Evolutionary conservation across 2,329 filamentous ascomycete genomes (phyloP).

Genomic region (Botryotinia convoluta): DNA sequence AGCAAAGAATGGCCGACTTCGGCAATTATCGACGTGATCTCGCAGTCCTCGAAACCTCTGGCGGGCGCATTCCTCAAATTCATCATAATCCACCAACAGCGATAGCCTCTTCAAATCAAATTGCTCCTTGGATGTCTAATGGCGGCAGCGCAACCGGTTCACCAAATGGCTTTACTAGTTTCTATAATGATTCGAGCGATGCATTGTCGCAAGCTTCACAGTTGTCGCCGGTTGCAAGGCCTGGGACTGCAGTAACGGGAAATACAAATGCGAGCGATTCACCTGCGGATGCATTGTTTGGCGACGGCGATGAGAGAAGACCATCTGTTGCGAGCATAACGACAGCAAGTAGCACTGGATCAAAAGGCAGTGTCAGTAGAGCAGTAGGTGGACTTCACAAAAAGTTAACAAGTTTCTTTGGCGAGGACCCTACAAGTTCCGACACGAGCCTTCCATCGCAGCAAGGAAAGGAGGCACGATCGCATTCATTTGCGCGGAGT

Average conservation of each 20-base stretch:
- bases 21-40: constrained; percentile 71
- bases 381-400: constrained; percentile 61
- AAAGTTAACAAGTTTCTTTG: constrained; percentile 88
- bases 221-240: constrained; percentile 67
- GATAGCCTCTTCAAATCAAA: constrained; percentile 45
- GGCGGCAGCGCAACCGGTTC: constrained; percentile 33
- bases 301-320: constrained; percentile 74
- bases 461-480: constrained; percentile 58
- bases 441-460: constrained; percentile 61
- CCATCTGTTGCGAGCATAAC: constrained; percentile 87
- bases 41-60: constrained; percentile 62
- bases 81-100: constrained; percentile 58
- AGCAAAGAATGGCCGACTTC: constrained; percentile 50
- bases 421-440: constrained; percentile 81
- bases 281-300: constrained; percentile 57
- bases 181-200: constrained; percentile 73
- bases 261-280: constrained; percentile 56
- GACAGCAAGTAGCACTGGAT: constrained; percentile 81
- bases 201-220: constrained; percentile 65
- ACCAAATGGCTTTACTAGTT: constrained; percentile 49
- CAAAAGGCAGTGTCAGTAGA: constrained; percentile 67
- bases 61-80: constrained; percentile 56
- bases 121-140: constrained; percentile 57
- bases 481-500: constrained; percentile 55
- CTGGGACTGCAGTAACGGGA: constrained; percentile 45